Base-by-base conservation (phyloP, 805 yeast genomes). In the Wickerhamiella azymoides region DNA sequence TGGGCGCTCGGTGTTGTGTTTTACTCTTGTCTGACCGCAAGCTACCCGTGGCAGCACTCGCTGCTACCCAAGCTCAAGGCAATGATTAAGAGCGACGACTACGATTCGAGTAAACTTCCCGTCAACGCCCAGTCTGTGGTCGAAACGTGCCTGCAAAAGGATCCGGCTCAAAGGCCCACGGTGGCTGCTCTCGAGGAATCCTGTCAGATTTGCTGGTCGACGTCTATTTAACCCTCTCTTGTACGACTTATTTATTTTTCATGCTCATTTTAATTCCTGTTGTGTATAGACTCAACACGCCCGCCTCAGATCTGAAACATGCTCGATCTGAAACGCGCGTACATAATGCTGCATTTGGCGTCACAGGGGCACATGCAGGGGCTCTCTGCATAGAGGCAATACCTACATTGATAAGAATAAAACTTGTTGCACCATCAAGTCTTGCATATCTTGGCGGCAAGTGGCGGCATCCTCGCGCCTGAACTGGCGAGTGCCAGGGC, bases 1-100 rank as follows among this genome's bases (percentile, higher is more conserved):
- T 88, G 96, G 96, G 94, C 96, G 0, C 69, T 83, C 39, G 97
- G 96, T 3, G 83, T 86, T 0, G 64, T 82, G 51, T 54, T 80
- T 3, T 86, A 75, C 60, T 77, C 93, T 1, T 72, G 85, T 74
- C 62, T 79, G 25, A 72, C 76, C 19, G 88, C 93, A 0, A 74
- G 71, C 51, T 61, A 88, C 43, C 96, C 96, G 1, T 88, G 88
- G 64, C 77, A 76, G 49, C 94, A 86, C 58, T 73, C 73, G n/a
- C 82, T 78, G 59, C 86, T 83, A 54, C 94, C 94, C 10, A 67
- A 86, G 50, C 66, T 88, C 50, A 71, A 84, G 36, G 75, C 82
- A 10, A 72, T 77, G 67, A 88, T 88, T 37, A 62, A 77, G 25
- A 41, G 35, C 9, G 21, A 27, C 16, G 42, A 46, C 26, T 48